A percentile compares a stretch with the other conserved stretches of the same genome.
Conservation (phyloP, 495 filamentous ascomycete species). For the Trypethelium eluteriae region DNA sequence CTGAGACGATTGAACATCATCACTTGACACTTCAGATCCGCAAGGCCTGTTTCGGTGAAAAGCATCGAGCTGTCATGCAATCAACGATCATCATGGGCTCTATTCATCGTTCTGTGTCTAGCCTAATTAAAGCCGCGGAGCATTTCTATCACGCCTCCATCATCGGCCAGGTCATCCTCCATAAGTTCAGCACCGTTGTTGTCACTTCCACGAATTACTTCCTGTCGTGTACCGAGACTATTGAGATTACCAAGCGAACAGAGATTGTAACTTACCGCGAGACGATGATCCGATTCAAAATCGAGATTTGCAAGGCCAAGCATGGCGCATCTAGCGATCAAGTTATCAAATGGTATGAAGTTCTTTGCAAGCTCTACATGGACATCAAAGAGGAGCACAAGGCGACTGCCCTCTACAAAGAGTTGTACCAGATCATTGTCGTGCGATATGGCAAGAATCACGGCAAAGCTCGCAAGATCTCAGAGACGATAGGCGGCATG, state of each 20-base stretch:
- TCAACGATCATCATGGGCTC: neutral
- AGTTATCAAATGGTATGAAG: slow-evolving; percentile 9
- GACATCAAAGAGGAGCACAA: neutral
- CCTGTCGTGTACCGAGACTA: slow-evolving; percentile 2
- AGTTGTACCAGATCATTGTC: neutral
- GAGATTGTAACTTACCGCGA: slow-evolving; percentile 5
- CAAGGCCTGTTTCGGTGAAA: slow-evolving; percentile 3
- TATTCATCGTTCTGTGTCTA: neutral
- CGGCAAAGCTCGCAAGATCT: neutral
- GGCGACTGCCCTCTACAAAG: neutral
- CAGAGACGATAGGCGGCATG: neutral
- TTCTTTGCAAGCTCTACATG: neutral
- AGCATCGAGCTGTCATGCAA: slow-evolving; percentile 6
- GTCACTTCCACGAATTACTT: neutral
- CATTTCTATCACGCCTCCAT: slow-evolving; percentile 2
- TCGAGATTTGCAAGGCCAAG: slow-evolving; percentile 4
- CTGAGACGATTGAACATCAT: neutral
- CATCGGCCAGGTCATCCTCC: slow-evolving; percentile 6
- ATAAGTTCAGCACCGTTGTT: neutral
- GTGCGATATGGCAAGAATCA: neutral
- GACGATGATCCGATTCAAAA: slow-evolving; percentile 3
- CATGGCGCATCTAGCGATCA: neutral
- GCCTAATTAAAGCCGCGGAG: neutral
- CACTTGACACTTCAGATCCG: neutral
- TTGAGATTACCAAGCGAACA: slow-evolving; percentile 2